phyloP scores from a whole-genome alignment of 352 stramenopile genomes.

The Phytophthora syringae region DNA sequence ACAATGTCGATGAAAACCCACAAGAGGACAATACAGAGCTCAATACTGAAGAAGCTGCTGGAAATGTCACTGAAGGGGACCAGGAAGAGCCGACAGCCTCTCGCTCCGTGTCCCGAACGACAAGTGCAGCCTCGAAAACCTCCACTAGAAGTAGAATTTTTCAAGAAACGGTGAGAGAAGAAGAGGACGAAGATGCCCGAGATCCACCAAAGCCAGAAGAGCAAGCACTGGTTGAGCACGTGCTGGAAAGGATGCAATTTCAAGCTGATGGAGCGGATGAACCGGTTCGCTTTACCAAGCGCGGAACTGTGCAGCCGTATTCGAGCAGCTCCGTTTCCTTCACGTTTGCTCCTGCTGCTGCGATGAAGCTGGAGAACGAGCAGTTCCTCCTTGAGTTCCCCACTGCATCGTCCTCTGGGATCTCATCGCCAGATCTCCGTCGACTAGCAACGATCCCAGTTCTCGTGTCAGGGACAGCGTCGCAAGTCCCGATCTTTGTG shows the following conservation, averaged over 20 bases:
- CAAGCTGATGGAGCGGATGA: slow-evolving; percentile 49
- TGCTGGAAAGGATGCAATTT: slow-evolving; percentile 39
- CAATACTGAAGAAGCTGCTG: neutral
- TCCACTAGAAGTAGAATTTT: neutral
- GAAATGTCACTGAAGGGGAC: neutral
- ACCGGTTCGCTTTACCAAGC: slow-evolving; percentile 45
- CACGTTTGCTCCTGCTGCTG: slow-evolving; percentile 58
- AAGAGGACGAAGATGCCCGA: neutral
- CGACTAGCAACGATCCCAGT: slow-evolving; percentile 21
- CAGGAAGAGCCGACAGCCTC: neutral
- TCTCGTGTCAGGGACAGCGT: slow-evolving; percentile 26
- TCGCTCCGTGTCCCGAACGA: neutral
- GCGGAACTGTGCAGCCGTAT: slow-evolving; percentile 62
- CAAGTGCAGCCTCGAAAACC: slow-evolving; percentile 11
- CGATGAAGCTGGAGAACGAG: slow-evolving; percentile 43
- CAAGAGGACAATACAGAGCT: slow-evolving; percentile 15
- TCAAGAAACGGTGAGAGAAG: neutral
- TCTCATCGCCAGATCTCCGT: slow-evolving; percentile 15
- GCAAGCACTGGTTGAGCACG: slow-evolving; percentile 33
- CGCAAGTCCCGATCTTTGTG: slow-evolving; percentile 58
- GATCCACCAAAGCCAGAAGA: slow-evolving; percentile 44
- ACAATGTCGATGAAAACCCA: slow-evolving; percentile 1
- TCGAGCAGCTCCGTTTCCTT: slow-evolving; percentile 51
- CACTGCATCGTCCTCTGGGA: slow-evolving; percentile 5
- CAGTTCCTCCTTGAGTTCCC: slow-evolving; percentile 52